phyloP scores from a whole-genome alignment of 2,329 filamentous ascomycete species.

The Diaporthe capsici region DNA sequence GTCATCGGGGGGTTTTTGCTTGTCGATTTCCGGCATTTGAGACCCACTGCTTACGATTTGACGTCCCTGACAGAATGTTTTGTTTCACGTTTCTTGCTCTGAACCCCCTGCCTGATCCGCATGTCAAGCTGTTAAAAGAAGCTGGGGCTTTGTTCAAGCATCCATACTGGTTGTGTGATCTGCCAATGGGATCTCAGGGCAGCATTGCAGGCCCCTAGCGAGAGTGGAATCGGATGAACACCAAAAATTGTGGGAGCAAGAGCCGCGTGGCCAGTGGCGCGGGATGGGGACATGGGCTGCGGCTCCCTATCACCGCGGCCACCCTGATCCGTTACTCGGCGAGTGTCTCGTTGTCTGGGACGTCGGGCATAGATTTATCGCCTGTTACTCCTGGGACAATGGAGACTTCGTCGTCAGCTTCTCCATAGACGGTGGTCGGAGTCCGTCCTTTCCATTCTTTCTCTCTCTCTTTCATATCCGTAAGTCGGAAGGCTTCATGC shows the following conservation, averaged over 20 bases:
- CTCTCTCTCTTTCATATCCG: background rate
- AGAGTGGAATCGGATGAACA: slow-evolving; percentile 15
- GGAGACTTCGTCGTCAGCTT: slow-evolving; percentile 1
- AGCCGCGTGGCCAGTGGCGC: slow-evolving; percentile 23
- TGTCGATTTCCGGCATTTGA: background rate
- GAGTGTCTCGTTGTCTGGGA: background rate
- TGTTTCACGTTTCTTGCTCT: background rate
- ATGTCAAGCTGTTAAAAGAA: background rate
- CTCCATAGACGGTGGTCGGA: background rate
- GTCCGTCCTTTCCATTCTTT: background rate
- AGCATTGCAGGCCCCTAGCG: background rate
- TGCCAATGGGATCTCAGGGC: slow-evolving; percentile 2
- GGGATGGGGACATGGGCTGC: background rate
- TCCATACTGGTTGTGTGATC: background rate
- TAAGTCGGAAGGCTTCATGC: background rate
- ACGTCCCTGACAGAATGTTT: background rate
- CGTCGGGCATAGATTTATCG: background rate
- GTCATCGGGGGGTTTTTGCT: background rate
- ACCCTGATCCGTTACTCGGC: slow-evolving; percentile 10
- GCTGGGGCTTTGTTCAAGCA: background rate
- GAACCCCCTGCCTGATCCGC: background rate
- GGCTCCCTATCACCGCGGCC: background rate
- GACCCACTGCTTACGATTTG: slow-evolving; percentile 21
- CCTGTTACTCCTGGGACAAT: background rate
- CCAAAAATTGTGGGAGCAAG: background rate